Evolutionary conservation across 805 yeast species (phyloP), one percentile per base, ranked within the genome.

Genomic region (Teunomyces barrocoloradensis): DNA sequence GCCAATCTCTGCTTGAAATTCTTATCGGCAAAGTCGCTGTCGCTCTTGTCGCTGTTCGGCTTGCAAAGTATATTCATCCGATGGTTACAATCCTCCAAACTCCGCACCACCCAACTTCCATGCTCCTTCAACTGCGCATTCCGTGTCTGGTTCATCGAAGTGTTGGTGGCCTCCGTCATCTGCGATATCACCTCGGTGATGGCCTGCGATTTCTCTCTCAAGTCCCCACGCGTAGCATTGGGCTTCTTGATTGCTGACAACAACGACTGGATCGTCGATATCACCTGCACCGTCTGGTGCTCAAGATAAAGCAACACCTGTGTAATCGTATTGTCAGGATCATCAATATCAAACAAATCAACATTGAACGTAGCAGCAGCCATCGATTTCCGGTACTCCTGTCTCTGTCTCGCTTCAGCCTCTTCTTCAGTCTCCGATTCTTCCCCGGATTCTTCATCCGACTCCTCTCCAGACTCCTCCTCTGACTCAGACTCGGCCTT

Each of bases 1-100:
- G 98, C 98, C 54, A 92, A 79, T 59, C 97, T 80, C 67, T 92
- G 97, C 67, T 89, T 89, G 71, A 89, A 85, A 57, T 87, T 87
- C 64, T 87, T 86, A 61, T 89, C 96, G 2, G 97, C 97, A 61
- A 78, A 83, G 45, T 84, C 88, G 30, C 60, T 68, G 53, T 83
- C 87, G 35, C 67, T 58, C 54, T 67, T 66, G 27, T 68, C 73
- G 5, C 57, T 36, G 35, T 69, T 73, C 11, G 74, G 71, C 51
- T 65, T 68, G 61, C 91, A 85, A 51, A 92, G 75, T 25, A 78
- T 75, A 41, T 80, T 80, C 95, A 92, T 87, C 60, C 98, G 80
- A 55, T 81, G 81, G 41, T 84, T 80, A 68, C 97, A 91, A 64
- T 91, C 96, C 42, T 82, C 84, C 60, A 92, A 76, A 56, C 89